phyloP scores from a whole-genome alignment of 1,284 basidiomycete species.

The Spongiforma sp. region DNA sequence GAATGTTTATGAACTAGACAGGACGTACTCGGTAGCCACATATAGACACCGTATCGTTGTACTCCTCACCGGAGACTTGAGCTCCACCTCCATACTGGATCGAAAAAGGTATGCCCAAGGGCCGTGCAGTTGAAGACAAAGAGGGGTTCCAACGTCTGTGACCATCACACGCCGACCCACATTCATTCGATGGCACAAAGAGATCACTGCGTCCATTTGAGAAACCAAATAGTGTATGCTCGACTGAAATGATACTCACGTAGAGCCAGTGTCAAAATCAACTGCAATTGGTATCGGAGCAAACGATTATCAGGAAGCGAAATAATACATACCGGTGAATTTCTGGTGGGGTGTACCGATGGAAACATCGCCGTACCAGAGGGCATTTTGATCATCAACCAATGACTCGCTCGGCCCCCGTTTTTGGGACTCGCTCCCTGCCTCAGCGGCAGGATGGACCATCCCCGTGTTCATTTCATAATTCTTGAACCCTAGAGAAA shows the following conservation, averaged over 20 bases:
- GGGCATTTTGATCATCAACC: too few relatives aligned
- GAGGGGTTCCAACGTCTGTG: neutral
- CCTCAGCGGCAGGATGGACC: conserved; percentile 10
- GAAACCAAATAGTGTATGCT: neutral
- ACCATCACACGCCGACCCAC: neutral
- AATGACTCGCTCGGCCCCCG: neutral
- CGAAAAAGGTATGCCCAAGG: neutral
- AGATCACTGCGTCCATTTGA: neutral
- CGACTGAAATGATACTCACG: conserved; percentile 1
- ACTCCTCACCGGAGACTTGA: neutral
- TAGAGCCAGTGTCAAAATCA: conserved; percentile 27
- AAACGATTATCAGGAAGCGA: neutral
- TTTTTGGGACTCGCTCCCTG: neutral
- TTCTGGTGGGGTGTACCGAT: conserved; percentile 20
- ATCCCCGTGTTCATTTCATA: conserved; percentile 23
- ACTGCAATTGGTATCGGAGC: conserved; percentile 13
- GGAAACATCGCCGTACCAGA: conserved; percentile 27
- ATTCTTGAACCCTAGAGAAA: conserved; percentile 13
- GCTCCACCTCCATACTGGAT: neutral
- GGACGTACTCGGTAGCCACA: neutral
- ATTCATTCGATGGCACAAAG: neutral
- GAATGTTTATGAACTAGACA: neutral
- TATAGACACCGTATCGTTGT: neutral
- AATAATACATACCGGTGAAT: conserved; percentile 18
- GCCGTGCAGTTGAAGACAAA: neutral